phyloP scores from a whole-genome alignment of 169 alveolate genomes.

The Plasmodium sp. region DNA sequence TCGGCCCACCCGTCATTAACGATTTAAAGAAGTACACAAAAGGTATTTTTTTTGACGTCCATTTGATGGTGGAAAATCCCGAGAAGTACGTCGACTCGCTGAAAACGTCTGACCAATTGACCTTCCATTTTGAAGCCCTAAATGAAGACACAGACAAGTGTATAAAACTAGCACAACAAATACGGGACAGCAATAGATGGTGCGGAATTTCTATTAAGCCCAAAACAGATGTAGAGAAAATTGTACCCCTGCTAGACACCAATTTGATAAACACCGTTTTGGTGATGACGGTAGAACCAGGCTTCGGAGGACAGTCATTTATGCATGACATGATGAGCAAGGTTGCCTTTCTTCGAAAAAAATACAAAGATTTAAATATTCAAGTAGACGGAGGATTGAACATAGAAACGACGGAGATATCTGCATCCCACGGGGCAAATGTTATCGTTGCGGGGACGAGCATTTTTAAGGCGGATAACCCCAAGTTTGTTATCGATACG shows the following conservation, averaged over 20 bases:
- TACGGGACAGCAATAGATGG: constrained; percentile 43
- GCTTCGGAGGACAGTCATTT: constrained; percentile 93
- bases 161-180: constrained; percentile 28
- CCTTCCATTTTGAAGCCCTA: constrained; percentile 90
- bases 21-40: constrained; percentile 79
- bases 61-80: constrained; percentile 89
- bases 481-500: constrained; percentile 72
- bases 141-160: constrained; percentile 56
- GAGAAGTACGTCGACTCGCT: constrained; percentile 86
- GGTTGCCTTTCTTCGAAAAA: constrained; percentile 80
- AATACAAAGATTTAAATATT: constrained; percentile 78
- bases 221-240: constrained; percentile 49
- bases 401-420: constrained; percentile 80
- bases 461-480: constrained; percentile 76
- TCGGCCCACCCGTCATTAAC: constrained; percentile 89
- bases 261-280: constrained; percentile 83
- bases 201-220: constrained; percentile 63
- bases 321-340: constrained; percentile 89
- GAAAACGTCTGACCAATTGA: constrained; percentile 85
- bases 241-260: constrained; percentile 66
- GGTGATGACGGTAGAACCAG: constrained; percentile 95
- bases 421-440: constrained; percentile 91
- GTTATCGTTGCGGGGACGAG: constrained; percentile 90
- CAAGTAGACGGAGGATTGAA: constrained; percentile 93
- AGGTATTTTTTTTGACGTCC: constrained; percentile 88